Evolutionary conservation across 2,329 filamentous ascomycete genomes (phyloP).

Genomic region (Colletotrichum spinosum): DNA sequence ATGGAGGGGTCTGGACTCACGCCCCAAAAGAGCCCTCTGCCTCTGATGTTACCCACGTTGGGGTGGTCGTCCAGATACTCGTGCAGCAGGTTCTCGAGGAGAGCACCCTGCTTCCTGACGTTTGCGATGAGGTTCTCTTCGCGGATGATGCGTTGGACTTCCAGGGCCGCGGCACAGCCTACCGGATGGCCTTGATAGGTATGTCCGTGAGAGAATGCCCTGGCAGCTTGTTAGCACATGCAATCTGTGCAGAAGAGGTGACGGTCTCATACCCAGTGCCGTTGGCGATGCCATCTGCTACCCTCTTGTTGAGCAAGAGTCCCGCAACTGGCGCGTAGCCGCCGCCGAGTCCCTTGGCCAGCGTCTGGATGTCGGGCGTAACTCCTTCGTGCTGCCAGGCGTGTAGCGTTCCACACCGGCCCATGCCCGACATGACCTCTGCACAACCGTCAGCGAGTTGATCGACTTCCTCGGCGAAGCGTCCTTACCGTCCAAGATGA

Average conservation of each 20-base stretch:
- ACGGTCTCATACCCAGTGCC: conserved; percentile 52
- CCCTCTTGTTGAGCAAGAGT: conserved; percentile 61
- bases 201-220: conserved; percentile 63
- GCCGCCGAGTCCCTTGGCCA: conserved; percentile 69
- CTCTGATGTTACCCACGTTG: conserved; percentile 46
- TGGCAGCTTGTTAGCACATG: conserved; percentile 11
- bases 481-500: conserved; percentile 72
- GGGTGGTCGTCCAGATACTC: conserved; percentile 41
- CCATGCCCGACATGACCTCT: conserved; percentile 47
- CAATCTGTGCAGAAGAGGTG: accelerated
- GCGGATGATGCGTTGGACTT: conserved; percentile 70
- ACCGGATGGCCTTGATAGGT: conserved; percentile 72
- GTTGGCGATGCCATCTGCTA: conserved; percentile 60
- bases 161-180: conserved; percentile 70
- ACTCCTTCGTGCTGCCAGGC: conserved; percentile 42
- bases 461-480: background rate
- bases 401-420: conserved; percentile 26
- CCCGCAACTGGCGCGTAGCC: conserved; percentile 67
- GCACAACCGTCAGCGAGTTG: background rate
- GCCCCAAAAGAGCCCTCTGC: conserved; percentile 46
- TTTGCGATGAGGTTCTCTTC: conserved; percentile 70
- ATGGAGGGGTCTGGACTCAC: conserved; percentile 23
- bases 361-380: conserved; percentile 66
- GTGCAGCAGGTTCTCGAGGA: conserved; percentile 37
- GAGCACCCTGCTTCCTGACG: conserved; percentile 63